Conservation (phyloP, 257 asterid genomes). For the Nicotiana attenuata region DNA sequence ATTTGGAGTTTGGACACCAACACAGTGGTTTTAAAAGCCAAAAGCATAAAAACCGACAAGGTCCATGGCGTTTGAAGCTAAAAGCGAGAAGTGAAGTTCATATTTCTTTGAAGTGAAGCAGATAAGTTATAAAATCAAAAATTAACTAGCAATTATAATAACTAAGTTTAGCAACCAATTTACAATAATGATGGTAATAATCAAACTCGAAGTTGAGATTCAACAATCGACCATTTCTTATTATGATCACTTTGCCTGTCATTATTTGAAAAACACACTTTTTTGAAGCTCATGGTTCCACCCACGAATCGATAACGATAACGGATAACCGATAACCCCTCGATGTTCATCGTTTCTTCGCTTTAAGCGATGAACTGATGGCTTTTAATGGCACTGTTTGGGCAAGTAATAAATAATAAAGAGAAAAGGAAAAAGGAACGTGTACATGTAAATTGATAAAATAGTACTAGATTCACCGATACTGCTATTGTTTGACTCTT, state of each 20-base stretch:
- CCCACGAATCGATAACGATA: not conserved
- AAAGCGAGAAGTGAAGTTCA: not conserved
- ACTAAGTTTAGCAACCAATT: not conserved
- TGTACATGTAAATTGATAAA: not conserved
- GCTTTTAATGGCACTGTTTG: not conserved
- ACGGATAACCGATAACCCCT: not conserved
- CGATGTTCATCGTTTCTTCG: not conserved
- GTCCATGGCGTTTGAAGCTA: not conserved
- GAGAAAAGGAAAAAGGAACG: not conserved
- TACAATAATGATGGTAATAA: not conserved
- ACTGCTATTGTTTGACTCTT: not conserved
- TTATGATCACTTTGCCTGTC: not conserved
- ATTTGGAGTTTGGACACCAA: not conserved
- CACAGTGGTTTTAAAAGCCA: not conserved
- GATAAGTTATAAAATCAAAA: not conserved
- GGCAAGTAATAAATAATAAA: not conserved
- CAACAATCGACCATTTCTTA: not conserved
- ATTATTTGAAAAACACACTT: not conserved
- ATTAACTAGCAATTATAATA: not conserved
- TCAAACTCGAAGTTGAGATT: not conserved
- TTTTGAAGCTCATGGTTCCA: not conserved
- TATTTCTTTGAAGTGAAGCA: not conserved
- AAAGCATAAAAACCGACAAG: not conserved
- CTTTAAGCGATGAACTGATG: not conserved
- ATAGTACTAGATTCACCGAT: not conserved